These are phyloP conservation scores for Fusarium camptoceras DNA, from an alignment of 2,329 filamentous ascomycete species.

Conservation along the genomic window DNA sequence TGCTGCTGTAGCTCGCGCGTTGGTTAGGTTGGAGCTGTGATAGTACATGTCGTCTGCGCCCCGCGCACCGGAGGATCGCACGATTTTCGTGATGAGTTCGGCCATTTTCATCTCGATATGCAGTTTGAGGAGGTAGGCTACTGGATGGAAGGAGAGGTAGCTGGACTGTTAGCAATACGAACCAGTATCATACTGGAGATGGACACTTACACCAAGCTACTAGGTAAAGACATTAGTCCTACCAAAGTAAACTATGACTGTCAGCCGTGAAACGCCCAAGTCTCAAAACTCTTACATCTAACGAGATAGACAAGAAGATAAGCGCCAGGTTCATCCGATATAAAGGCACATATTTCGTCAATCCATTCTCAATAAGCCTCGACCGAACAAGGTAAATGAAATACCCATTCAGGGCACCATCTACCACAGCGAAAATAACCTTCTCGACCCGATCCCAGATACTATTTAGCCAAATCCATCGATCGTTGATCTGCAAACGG, in stretches of 20 bases:
- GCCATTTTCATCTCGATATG: conserved; percentile 65
- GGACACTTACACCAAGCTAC: conserved; percentile 42
- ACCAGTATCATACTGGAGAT: fast-evolving
- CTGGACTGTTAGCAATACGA: conserved; percentile 14
- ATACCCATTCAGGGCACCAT: conserved; percentile 61
- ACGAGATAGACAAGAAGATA: conserved; percentile 42
- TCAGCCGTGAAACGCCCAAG: fast-evolving
- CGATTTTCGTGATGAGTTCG: conserved; percentile 57
- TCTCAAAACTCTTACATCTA: conserved; percentile 35
- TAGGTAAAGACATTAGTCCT: conserved; percentile 46
- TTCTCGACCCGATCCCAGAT: conserved; percentile 67
- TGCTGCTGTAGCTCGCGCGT: not conserved
- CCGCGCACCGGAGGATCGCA: conserved; percentile 7
- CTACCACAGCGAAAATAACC: conserved; percentile 61
- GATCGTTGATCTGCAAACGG: conserved; percentile 56
- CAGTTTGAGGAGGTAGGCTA: conserved; percentile 61
- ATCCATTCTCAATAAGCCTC: conserved; percentile 59
- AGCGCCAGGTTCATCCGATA: conserved; percentile 50
- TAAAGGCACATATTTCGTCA: conserved; percentile 61
- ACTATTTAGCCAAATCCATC: conserved; percentile 59
- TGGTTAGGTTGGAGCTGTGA: not conserved
- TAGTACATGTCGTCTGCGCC: conserved; percentile 25
- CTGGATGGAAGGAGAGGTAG: conserved; percentile 54
- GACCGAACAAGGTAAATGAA: conserved; percentile 61
- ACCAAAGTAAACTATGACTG: conserved; percentile 35